These are phyloP conservation scores for Prunus campanulata DNA, from an alignment of 306 rosid species.

Conservation along the genomic window DNA sequence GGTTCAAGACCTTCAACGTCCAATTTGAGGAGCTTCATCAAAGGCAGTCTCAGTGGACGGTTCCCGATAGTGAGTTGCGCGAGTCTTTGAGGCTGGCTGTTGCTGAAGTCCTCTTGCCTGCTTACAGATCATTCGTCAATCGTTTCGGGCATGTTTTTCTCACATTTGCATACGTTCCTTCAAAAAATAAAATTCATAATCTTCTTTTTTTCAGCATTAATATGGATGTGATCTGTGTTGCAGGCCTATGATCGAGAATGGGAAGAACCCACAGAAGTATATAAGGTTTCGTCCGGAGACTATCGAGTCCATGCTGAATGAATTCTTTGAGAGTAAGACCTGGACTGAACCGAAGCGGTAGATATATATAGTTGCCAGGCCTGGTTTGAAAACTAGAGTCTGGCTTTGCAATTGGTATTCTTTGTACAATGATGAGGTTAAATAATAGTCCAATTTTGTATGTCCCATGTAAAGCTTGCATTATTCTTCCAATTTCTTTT, in stretches of 20 bases:
- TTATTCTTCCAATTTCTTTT: background rate
- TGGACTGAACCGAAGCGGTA: conserved; percentile 83
- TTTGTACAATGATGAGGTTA: conserved; percentile 9
- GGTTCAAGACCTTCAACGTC: conserved; percentile 76
- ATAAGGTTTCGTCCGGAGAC: conserved; percentile 61
- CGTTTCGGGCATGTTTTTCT: conserved; percentile 67
- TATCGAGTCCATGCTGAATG: conserved; percentile 79
- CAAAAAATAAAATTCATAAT: background rate
- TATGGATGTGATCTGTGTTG: conserved; percentile 7
- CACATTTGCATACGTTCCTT: background rate
- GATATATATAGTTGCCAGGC: conserved; percentile 1
- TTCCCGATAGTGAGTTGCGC: conserved; percentile 92
- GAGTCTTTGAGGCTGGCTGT: conserved; percentile 94
- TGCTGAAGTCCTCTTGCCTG: conserved; percentile 93
- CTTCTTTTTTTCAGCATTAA: background rate
- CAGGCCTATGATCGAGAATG: conserved; percentile 90
- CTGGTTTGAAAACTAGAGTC: background rate
- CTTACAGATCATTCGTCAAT: conserved; percentile 85
- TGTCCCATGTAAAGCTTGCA: background rate
- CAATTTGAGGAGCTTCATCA: conserved; percentile 91
- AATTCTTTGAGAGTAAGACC: conserved; percentile 86
- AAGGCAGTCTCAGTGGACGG: conserved; percentile 96
- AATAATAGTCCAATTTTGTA: background rate
- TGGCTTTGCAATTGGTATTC: background rate
- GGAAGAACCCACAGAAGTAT: conserved; percentile 78